Conservation (phyloP, 306 rosid species). For the Ceratonia siliqua region DNA sequence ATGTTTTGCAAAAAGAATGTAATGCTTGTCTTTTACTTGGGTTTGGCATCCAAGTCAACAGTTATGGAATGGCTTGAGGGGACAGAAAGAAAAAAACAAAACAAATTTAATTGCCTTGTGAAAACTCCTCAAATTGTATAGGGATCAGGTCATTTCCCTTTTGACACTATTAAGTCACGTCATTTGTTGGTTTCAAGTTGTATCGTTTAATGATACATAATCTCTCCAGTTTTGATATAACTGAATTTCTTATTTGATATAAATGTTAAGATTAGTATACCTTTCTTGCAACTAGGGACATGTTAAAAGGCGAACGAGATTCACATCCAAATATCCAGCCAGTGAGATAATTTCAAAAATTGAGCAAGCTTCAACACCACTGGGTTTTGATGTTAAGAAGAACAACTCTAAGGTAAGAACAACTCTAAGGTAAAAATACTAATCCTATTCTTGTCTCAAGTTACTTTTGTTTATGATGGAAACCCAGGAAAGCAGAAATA, state of each 20-base stretch:
- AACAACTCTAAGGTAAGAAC: conserved; percentile 58
- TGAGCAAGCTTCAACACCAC: conserved; percentile 55
- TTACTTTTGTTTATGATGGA: not conserved
- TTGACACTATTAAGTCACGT: not conserved
- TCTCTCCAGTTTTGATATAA: not conserved
- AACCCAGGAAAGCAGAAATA: too few species aligned
- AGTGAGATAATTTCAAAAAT: conserved; percentile 67
- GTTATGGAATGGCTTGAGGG: not conserved
- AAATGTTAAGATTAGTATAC: not conserved
- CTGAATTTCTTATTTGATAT: not conserved
- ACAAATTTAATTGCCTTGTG: not conserved
- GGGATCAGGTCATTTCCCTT: not conserved
- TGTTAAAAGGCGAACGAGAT: conserved; percentile 69
- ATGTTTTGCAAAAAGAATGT: conserved; percentile 10
- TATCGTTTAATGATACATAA: not conserved
- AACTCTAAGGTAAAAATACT: conserved; percentile 54
- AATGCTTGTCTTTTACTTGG: not conserved
- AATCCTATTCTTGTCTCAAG: conserved; percentile 4
- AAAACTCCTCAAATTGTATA: not conserved
- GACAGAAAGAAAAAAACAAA: not conserved
- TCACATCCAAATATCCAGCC: conserved; percentile 60
- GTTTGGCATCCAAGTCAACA: not conserved
- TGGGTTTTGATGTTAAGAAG: conserved; percentile 73
- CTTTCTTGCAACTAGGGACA: conserved; percentile 52
- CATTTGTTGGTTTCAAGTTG: not conserved